Conservation (phyloP, 805 yeast genomes). For the Candida jianshihensis region DNA sequence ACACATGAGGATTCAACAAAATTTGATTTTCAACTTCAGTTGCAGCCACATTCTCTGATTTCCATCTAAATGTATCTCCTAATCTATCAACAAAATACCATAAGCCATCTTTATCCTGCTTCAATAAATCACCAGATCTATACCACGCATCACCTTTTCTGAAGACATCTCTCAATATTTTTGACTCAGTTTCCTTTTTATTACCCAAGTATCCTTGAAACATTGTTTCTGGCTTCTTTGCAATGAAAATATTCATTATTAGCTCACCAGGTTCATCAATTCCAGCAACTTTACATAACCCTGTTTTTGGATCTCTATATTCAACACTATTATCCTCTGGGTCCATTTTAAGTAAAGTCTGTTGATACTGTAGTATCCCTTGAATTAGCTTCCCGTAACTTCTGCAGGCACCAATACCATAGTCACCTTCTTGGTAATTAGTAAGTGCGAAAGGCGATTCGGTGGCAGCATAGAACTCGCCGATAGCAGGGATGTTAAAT, state of each 20-base stretch:
- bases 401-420: slow-evolving; percentile 85
- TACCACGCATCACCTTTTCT: slow-evolving; percentile 87
- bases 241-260: slow-evolving; percentile 63
- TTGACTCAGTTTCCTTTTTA: slow-evolving; percentile 69
- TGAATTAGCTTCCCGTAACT: slow-evolving; percentile 62
- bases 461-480: slow-evolving; percentile 91
- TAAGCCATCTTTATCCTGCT: slow-evolving; percentile 57
- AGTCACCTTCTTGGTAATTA: slow-evolving; percentile 66
- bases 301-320: slow-evolving; percentile 60
- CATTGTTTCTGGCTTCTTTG: slow-evolving; percentile 58
- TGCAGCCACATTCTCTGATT: slow-evolving; percentile 90
- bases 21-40: slow-evolving; percentile 82
- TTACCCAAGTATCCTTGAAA: slow-evolving; percentile 90
- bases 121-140: slow-evolving; percentile 80
- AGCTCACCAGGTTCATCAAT: slow-evolving; percentile 80
- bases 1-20: slow-evolving; percentile 28
- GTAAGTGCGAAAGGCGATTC: slow-evolving; percentile 89
- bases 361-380: slow-evolving; percentile 43
- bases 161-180: slow-evolving; percentile 67
- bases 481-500: slow-evolving; percentile 67
- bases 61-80: slow-evolving; percentile 97
- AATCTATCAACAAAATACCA: slow-evolving; percentile 84
- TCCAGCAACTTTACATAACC: slow-evolving; percentile 49
- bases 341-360: slow-evolving; percentile 65
- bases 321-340: slow-evolving; percentile 70